Evolutionary conservation across 1,139 yeast species (phyloP), one percentile per base, ranked within the genome.

Genomic region (Kodamaea sp.): DNA sequence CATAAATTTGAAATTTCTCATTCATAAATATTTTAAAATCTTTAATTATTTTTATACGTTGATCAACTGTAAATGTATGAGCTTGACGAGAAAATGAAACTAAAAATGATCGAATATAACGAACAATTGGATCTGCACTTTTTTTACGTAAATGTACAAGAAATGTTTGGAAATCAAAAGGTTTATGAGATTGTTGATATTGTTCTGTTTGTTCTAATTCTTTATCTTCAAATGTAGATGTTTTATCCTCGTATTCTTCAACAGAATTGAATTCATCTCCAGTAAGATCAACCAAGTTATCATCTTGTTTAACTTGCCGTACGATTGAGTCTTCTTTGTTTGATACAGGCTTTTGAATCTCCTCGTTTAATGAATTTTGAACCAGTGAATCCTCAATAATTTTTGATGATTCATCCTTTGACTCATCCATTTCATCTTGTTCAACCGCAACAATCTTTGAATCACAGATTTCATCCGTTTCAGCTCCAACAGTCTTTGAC

Each of bases 81-180:
- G 78, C 75, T 47, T 83, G 82, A 39, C 81, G 78, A 30, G 75
- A 67, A 57, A 92, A 92, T 41, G 88, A 92, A 26, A 73, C 75
- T 35, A 94, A 65, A 52, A 94, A 84, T 24, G 87, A 89, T 56
- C 86, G 79, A 32, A 90, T 78, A 54, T 90, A 94, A 39, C 90
- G 75, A 2, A 92, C 90, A 31, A 90, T 75, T 0, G 98, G 97
- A 44, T 88, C 96, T 2, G 97, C 96, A 39, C 78, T 70, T 48
- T 81, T 83, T 43, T 78, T 75, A 41, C 84, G 80, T 45, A 94
- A 70, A 46, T 84, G 88, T 6, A 73, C 70, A 29, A 90, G 68
- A 56, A 94, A 94, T 22, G 73, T 66, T 54, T 86, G 96, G 59
- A 90, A 92, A 57, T 92, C 96, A 62, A 88, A 86, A 2, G 84